Conservation (phyloP, 495 filamentous ascomycete species). For the Aspergillus coremiiformis region DNA sequence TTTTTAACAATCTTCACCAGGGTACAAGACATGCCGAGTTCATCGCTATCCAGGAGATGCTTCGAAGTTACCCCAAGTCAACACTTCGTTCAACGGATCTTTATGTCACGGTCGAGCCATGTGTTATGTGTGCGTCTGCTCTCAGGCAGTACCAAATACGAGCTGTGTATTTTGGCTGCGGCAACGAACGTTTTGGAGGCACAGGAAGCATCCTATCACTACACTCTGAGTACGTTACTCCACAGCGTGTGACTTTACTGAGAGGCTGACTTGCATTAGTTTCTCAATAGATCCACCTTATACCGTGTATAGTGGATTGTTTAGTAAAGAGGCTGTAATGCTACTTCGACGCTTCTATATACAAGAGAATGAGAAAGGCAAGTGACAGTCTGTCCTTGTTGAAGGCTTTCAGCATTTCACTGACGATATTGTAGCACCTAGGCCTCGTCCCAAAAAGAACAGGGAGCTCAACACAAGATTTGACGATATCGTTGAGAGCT, state of each 20-base stretch:
- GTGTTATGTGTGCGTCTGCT: slow-evolving; percentile 95
- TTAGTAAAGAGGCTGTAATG: slow-evolving; percentile 82
- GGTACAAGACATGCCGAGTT: slow-evolving; percentile 95
- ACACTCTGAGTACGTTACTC: slow-evolving; percentile 57
- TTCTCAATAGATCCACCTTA: slow-evolving; percentile 61
- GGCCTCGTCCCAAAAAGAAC: slow-evolving; percentile 50
- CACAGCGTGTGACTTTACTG: not conserved
- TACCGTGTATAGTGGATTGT: slow-evolving; percentile 72
- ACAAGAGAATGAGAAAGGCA: slow-evolving; percentile 88
- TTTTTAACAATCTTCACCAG: slow-evolving; percentile 30
- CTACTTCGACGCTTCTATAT: slow-evolving; percentile 89
- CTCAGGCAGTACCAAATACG: slow-evolving; percentile 76
- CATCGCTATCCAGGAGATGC: slow-evolving; percentile 63
- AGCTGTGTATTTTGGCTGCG: slow-evolving; percentile 86
- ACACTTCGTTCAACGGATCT: slow-evolving; percentile 66
- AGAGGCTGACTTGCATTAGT: slow-evolving; percentile 28
- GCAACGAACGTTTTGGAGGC: slow-evolving; percentile 93
- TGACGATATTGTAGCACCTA: slow-evolving; percentile 43
- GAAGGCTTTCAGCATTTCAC: not conserved
- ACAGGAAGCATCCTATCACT: slow-evolving; percentile 85
- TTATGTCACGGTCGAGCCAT: slow-evolving; percentile 96
- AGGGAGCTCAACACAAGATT: slow-evolving; percentile 43
- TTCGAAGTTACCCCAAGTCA: slow-evolving; percentile 47
- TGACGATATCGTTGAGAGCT: slow-evolving; percentile 11
- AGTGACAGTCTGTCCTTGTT: not conserved